phyloP scores from a whole-genome alignment of 164 flowering plant species.

The Dillenia turbinata region DNA sequence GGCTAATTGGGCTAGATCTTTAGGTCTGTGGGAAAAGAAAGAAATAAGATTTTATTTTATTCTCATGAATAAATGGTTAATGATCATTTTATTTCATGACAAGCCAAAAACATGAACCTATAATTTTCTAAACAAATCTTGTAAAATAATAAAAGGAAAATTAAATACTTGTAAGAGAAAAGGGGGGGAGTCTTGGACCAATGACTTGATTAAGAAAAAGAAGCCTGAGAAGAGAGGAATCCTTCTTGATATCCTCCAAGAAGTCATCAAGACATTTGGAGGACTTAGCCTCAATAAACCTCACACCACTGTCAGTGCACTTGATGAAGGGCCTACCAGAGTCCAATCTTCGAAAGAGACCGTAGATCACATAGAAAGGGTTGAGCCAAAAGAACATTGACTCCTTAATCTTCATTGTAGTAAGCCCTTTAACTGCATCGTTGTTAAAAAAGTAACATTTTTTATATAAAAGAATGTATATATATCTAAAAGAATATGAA shows the following conservation, averaged over 20 bases:
- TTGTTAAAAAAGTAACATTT: constrained; percentile 27
- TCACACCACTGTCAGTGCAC: constrained; percentile 74
- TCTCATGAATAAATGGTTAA: too few relatives aligned
- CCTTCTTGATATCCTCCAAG: constrained; percentile 12
- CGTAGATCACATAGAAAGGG: constrained; percentile 23
- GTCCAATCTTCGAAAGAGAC: constrained; percentile 53
- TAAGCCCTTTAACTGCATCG: constrained; percentile 29
- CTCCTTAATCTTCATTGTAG: constrained; percentile 30
- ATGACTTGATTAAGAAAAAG: constrained; percentile 33
- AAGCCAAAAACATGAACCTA: too few relatives aligned
- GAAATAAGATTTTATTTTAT: too few relatives aligned
- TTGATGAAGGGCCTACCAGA: constrained; percentile 52
- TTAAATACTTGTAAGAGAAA: constrained; percentile 56
- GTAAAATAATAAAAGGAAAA: neutral
- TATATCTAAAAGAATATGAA: too few relatives aligned
- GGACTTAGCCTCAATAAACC: constrained; percentile 51
- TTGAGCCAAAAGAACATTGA: constrained; percentile 57
- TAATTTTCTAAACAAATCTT: too few relatives aligned
- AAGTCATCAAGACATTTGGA: constrained; percentile 33
- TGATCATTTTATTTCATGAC: too few relatives aligned
- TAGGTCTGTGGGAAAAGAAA: too few relatives aligned
- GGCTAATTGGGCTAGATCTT: too few relatives aligned
- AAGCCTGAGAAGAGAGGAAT: constrained; percentile 9
- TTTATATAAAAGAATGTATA: too few relatives aligned
- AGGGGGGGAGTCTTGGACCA: constrained; percentile 69